Conservation (phyloP, 2,329 filamentous ascomycete species). For the Epichloe gansuensis region DNA sequence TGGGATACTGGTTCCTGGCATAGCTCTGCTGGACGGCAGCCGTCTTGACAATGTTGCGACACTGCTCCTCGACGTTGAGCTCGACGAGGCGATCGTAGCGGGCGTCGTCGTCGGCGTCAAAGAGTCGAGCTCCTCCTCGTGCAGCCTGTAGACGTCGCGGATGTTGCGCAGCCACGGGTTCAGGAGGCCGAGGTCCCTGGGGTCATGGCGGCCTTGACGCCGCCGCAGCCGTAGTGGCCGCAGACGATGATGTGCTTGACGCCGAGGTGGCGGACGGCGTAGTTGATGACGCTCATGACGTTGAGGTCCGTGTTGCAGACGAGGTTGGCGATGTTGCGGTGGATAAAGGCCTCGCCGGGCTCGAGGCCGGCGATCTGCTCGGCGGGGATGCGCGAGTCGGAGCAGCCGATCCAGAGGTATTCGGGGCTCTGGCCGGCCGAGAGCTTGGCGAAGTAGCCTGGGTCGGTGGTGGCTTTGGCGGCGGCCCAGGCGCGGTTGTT, state of each 20-base stretch:
- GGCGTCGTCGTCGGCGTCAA: slow-evolving; percentile 41
- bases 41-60: slow-evolving; percentile 69
- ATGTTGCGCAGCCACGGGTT: slow-evolving; percentile 68
- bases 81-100: slow-evolving; percentile 65
- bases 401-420: slow-evolving; percentile 83
- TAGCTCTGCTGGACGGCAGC: slow-evolving; percentile 65
- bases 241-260: slow-evolving; percentile 74
- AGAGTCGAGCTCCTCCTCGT: slow-evolving; percentile 57
- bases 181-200: slow-evolving; percentile 56
- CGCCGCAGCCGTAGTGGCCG: slow-evolving; percentile 68
- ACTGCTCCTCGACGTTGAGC: slow-evolving; percentile 70
- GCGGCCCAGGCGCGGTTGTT: slow-evolving; percentile 56
- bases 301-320: slow-evolving; percentile 70
- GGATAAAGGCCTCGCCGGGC: slow-evolving; percentile 86
- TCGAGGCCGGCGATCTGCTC: slow-evolving; percentile 72
- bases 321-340: slow-evolving; percentile 91
- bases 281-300: slow-evolving; percentile 73
- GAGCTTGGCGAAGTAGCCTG: slow-evolving; percentile 53
- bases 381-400: slow-evolving; percentile 83
- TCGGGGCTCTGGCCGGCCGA: slow-evolving; percentile 54
- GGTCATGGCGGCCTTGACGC: slow-evolving; percentile 65
- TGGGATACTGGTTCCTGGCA: slow-evolving; percentile 48
- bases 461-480: slow-evolving; percentile 44
- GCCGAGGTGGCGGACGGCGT: slow-evolving; percentile 68
- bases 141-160: slow-evolving; percentile 59